phyloP scores from a whole-genome alignment of 805 yeast species.

The Phaffomyces antillensis region DNA sequence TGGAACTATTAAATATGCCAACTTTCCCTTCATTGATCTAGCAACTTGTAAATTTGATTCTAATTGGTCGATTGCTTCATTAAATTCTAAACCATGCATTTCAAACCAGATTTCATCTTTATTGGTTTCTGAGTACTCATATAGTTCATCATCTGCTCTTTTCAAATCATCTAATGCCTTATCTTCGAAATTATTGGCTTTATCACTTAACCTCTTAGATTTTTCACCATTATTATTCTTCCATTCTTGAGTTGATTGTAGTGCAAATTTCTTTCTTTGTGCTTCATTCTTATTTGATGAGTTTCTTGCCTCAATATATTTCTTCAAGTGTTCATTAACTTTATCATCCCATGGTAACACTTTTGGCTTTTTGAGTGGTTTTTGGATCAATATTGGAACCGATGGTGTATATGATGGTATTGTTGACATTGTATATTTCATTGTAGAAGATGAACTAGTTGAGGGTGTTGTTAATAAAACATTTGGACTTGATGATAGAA shows the following conservation, averaged over 20 bases:
- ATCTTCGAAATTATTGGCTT: slow-evolving; percentile 18
- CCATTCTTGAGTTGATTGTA: slow-evolving; percentile 22
- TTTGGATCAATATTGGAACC: slow-evolving; percentile 7
- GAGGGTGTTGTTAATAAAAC: not conserved
- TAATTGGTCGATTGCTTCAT: slow-evolving; percentile 22
- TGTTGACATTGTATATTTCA: not conserved
- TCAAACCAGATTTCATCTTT: slow-evolving; percentile 22
- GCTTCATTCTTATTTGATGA: slow-evolving; percentile 17
- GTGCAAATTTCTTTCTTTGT: slow-evolving; percentile 21
- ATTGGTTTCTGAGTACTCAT: slow-evolving; percentile 14
- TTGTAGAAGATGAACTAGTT: not conserved
- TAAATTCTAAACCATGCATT: slow-evolving; percentile 22
- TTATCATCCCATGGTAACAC: slow-evolving; percentile 20
- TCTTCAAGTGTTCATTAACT: slow-evolving; percentile 7
- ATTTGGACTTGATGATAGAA: too few species aligned
- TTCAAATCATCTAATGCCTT: slow-evolving; percentile 15
- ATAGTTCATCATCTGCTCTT: slow-evolving; percentile 22
- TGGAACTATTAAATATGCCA: slow-evolving; percentile 21
- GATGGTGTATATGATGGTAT: slow-evolving; percentile 1
- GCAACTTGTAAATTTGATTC: slow-evolving; percentile 9
- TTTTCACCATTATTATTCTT: slow-evolving; percentile 17
- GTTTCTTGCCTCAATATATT: slow-evolving; percentile 11
- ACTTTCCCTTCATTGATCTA: slow-evolving; percentile 8
- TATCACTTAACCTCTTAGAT: slow-evolving; percentile 22
- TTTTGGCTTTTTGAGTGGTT: slow-evolving; percentile 18